Evolutionary conservation across 768 basidiomycete genomes (phyloP).

Genomic region (Punctularia strigosozonata): DNA sequence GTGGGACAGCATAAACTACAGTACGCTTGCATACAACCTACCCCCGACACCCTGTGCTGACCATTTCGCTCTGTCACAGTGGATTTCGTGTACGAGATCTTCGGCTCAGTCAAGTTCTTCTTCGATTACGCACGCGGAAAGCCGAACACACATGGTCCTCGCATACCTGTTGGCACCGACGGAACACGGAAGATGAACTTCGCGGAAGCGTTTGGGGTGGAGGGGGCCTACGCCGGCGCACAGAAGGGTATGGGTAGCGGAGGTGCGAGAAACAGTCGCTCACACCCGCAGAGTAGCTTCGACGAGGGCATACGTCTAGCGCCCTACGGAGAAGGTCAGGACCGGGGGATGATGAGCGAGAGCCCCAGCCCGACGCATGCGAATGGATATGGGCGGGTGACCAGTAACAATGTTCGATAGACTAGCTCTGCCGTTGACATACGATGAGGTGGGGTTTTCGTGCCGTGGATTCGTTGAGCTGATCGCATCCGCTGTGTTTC

Average conservation of each 20-base stretch:
- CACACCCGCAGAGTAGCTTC: slow-evolving; percentile 17
- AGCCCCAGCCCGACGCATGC: too few species aligned
- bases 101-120: slow-evolving; percentile 51
- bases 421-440: too few species aligned
- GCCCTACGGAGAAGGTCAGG: too few species aligned
- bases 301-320: slow-evolving; percentile 30
- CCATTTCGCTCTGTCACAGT: slow-evolving; percentile 20
- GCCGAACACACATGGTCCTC: slow-evolving; percentile 13
- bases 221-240: slow-evolving; percentile 3
- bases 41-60: slow-evolving; percentile 1
- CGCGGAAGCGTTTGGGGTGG: slow-evolving; percentile 27
- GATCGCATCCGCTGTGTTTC: too few species aligned
- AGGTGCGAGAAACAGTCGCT: slow-evolving; percentile 1
- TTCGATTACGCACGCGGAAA: slow-evolving; percentile 25
- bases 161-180: slow-evolving; percentile 11
- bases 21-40: slow-evolving; percentile 19
- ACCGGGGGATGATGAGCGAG: too few species aligned
- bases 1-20: slow-evolving; percentile 49
- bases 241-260: not conserved
- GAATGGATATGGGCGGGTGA: too few species aligned
- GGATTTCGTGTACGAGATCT: slow-evolving; percentile 61
- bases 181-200: slow-evolving; percentile 21
- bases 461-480: too few species aligned
- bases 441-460: too few species aligned
- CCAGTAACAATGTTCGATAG: too few species aligned